Conservation (phyloP, 2,329 filamentous ascomycete species). For the Fusarium sp. region DNA sequence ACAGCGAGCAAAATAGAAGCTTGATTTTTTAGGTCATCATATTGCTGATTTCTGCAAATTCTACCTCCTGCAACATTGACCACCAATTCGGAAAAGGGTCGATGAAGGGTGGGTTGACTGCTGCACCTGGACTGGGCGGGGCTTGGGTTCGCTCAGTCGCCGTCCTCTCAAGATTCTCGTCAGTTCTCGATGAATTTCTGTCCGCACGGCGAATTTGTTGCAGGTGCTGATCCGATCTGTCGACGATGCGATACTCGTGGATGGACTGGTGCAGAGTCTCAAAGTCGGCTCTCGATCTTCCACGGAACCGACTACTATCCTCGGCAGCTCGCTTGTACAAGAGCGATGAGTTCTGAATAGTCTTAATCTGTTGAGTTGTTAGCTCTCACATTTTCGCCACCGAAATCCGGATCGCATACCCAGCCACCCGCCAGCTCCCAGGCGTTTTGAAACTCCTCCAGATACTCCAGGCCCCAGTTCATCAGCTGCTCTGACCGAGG, state of each 20-base stretch:
- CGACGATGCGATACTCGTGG: slow-evolving; percentile 40
- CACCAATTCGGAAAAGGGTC: slow-evolving; percentile 47
- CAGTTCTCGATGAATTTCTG: slow-evolving; percentile 13
- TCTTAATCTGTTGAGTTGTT: slow-evolving; percentile 39
- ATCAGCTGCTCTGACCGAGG: slow-evolving; percentile 35
- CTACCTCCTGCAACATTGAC: slow-evolving; percentile 47
- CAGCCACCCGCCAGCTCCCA: slow-evolving; percentile 45
- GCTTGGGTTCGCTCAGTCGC: background rate
- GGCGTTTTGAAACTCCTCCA: slow-evolving; percentile 42
- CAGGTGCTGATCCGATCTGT: slow-evolving; percentile 40
- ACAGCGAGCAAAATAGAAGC: background rate
- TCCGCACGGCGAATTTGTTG: slow-evolving; percentile 44
- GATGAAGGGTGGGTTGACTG: slow-evolving; percentile 13
- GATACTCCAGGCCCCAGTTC: slow-evolving; percentile 39
- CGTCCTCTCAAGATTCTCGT: background rate
- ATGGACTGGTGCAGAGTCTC: slow-evolving; percentile 42
- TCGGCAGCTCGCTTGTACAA: slow-evolving; percentile 43
- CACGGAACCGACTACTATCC: slow-evolving; percentile 34
- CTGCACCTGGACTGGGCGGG: background rate
- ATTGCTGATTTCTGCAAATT: slow-evolving; percentile 38
- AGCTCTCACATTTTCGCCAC: background rate
- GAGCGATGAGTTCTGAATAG: slow-evolving; percentile 40
- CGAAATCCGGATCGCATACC: background rate
- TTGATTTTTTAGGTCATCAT: slow-evolving; percentile 24
- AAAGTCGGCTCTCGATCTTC: slow-evolving; percentile 40